Evolutionary conservation across 169 alveolate species (phyloP), one percentile per base, ranked within the genome.

Genomic region (Plasmodium knowlesi): DNA sequence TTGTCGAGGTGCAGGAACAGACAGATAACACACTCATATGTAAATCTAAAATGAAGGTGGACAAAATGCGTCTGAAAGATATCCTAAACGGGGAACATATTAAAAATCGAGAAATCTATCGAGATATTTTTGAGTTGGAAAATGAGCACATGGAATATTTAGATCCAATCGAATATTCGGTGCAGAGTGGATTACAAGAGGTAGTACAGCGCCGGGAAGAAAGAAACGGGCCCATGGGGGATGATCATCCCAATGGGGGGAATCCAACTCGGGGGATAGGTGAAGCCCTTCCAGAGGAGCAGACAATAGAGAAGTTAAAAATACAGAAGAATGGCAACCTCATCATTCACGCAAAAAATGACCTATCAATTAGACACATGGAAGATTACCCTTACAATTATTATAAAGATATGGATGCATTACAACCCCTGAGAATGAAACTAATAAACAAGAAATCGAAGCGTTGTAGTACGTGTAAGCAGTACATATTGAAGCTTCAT

Each of bases 111-210:
- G 83, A 86, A 74, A 37, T 74, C 0, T 86, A n/a, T 57, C 28
- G 46, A 12, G 85, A 78, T 22, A 73, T 86, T 53, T 86, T 74
- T 43, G 93, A 86, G 46, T 34, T 86, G 46, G 82, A 86, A 86
- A 86, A 74, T 74, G 93, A 86, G n/a, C 19, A 86, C 67, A 39
- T 86, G 80, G 22, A 74, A 34, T 86, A 74, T 86, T 78, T 86
- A 39, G 85, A 86, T n/a, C 79, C 80, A 30, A 37, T 78, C 3
- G 43, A 19, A 9, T 86, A 34, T 39, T 78, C n/a, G 6, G 6
- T 19, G 16, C 83, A 67, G 28, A 22, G 14, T n/a, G 73, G 9
- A n/a, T 83, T 71, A 14, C 28, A 14, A 32, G 93, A 28, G 22
- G 39, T n/a, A 1, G 30, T 76, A n/a, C 70, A 74, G 30, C 67